Evolutionary conservation across 2,329 filamentous ascomycete species (phyloP).

Genomic region (Geosmithia putterillii): DNA sequence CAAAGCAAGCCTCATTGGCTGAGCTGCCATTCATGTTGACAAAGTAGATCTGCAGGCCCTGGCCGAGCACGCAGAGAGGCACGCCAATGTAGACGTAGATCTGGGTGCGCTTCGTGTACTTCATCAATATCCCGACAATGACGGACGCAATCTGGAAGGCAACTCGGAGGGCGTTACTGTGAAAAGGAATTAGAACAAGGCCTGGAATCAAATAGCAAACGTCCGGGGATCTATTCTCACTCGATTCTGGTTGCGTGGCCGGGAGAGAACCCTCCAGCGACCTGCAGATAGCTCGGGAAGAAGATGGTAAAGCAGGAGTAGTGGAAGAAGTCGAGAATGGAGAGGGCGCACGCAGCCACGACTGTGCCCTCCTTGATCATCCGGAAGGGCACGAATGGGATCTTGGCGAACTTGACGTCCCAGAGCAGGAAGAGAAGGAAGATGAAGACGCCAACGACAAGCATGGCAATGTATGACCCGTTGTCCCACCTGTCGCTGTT

Average conservation of each 20-base stretch:
- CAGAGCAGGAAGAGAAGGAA: slow-evolving; percentile 17
- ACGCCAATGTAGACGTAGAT: slow-evolving; percentile 17
- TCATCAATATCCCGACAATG: slow-evolving; percentile 19
- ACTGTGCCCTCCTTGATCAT: slow-evolving; percentile 23
- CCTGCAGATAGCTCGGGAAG: slow-evolving; percentile 26
- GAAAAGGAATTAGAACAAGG: background rate
- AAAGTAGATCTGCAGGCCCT: slow-evolving; percentile 17
- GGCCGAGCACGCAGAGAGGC: slow-evolving; percentile 19
- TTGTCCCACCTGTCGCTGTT: slow-evolving; percentile 18
- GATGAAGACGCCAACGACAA: slow-evolving; percentile 16
- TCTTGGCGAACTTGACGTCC: slow-evolving; percentile 21
- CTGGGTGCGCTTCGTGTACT: slow-evolving; percentile 20
- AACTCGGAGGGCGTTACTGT: slow-evolving; percentile 16
- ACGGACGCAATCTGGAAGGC: slow-evolving; percentile 23
- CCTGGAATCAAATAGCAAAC: too few species aligned
- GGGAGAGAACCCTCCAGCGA: slow-evolving; percentile 20
- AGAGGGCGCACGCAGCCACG: slow-evolving; percentile 21
- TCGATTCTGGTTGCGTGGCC: slow-evolving; percentile 23
- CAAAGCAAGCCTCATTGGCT: slow-evolving; percentile 19
- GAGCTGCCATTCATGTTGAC: slow-evolving; percentile 11
- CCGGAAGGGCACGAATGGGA: slow-evolving; percentile 23
- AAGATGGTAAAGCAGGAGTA: slow-evolving; percentile 25
- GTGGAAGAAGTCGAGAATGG: slow-evolving; percentile 21
- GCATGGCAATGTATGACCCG: slow-evolving; percentile 20
- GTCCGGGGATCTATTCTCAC: slow-evolving; percentile 7